phyloP scores from a whole-genome alignment of 2,329 filamentous ascomycete species.

The Blastomyces gilchristii region DNA sequence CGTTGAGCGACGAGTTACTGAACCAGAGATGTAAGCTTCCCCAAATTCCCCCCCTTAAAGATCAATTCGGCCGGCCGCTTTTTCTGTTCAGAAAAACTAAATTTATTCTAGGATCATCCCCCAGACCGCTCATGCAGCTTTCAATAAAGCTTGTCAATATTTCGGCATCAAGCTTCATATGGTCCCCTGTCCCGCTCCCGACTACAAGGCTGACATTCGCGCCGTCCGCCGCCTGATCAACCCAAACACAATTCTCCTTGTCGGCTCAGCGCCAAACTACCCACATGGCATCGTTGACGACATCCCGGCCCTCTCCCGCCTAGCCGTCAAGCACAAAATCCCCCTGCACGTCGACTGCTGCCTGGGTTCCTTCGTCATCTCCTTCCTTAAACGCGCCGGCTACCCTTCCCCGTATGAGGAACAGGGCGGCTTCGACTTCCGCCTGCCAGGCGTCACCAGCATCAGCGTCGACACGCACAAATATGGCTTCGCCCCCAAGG shows the following conservation, averaged over 20 bases:
- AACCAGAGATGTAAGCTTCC: constrained; percentile 77
- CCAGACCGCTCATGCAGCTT: constrained; percentile 88
- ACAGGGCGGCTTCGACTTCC: constrained; percentile 81
- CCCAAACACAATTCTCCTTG: constrained; percentile 83
- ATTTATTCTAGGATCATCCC: constrained; percentile 64
- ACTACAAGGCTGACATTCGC: constrained; percentile 71
- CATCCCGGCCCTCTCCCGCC: constrained; percentile 70
- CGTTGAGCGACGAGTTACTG: constrained; percentile 71
- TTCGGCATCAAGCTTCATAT: constrained; percentile 93
- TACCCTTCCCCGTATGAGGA: constrained; percentile 55
- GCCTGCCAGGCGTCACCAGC: constrained; percentile 82
- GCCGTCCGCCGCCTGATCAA: constrained; percentile 79
- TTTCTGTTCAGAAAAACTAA: not conserved
- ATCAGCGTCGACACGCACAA: constrained; percentile 98
- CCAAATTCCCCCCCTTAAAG: not conserved
- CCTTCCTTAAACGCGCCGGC: constrained; percentile 84
- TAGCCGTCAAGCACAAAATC: constrained; percentile 68
- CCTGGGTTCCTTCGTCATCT: constrained; percentile 87
- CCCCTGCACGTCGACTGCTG: constrained; percentile 97
- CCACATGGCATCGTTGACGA: constrained; percentile 97
- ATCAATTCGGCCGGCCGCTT: not conserved
- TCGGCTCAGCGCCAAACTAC: constrained; percentile 94
- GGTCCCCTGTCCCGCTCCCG: constrained; percentile 74
- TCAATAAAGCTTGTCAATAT: constrained; percentile 89
- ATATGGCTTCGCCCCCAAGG: constrained; percentile 96